Percentiles rank a stretch among this genome's conserved stretches.
Evolutionary conservation across 306 rosid species (phyloP).

Genomic region (Trichosanthes truncata): DNA sequence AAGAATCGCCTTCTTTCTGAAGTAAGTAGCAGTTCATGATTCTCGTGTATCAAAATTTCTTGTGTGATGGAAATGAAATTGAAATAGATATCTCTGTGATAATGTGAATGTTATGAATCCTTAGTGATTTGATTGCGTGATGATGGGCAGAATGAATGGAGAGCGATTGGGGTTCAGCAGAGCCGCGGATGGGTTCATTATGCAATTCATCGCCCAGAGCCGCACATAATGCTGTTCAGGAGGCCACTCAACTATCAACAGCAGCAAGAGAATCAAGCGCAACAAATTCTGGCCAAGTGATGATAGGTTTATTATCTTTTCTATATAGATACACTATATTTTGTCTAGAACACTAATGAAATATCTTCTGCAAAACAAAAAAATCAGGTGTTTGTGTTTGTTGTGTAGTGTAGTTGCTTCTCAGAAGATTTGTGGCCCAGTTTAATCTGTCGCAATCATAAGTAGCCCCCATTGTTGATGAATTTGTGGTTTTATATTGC

Average conservation of each 20-base stretch:
- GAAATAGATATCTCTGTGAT: not conserved
- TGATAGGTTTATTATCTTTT: not conserved
- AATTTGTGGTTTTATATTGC: not conserved
- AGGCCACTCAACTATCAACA: constrained; percentile 85
- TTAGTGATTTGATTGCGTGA: not conserved
- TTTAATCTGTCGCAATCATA: not conserved
- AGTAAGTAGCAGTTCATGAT: constrained; percentile 24
- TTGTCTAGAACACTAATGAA: not conserved
- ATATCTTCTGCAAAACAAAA: not conserved
- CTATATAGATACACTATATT: not conserved
- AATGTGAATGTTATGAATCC: not conserved
- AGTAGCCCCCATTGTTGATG: not conserved
- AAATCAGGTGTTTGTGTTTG: not conserved
- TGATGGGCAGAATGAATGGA: constrained; percentile 71
- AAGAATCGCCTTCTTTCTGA: constrained; percentile 92
- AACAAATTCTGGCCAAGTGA: constrained; percentile 56
- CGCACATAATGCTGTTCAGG: constrained; percentile 97
- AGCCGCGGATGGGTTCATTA: constrained; percentile 98
- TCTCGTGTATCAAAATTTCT: not conserved
- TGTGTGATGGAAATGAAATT: not conserved
- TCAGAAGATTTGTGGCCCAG: not conserved
- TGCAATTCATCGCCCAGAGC: constrained; percentile 96
- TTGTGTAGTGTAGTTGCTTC: not conserved
- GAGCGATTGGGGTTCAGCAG: constrained; percentile 97
- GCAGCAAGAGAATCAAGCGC: constrained; percentile 73